Evolutionary conservation across 2,329 filamentous ascomycete genomes (phyloP).

Genomic region (Aciculosporium take): DNA sequence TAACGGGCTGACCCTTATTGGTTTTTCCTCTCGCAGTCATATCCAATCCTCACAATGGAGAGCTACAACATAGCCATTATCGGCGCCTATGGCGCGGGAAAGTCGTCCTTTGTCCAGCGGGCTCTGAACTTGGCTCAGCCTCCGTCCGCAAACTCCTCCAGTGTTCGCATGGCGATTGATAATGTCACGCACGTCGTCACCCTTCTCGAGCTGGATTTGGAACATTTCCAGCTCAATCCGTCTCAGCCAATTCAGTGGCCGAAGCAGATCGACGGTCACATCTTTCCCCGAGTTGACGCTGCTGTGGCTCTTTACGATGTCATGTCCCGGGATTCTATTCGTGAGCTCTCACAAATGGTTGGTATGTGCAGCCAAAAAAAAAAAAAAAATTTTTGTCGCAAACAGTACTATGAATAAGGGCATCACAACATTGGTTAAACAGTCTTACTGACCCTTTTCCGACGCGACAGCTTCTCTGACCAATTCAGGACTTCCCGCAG

Average conservation of each 20-base stretch:
- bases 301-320: slow-evolving; percentile 82
- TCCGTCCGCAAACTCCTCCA: slow-evolving; percentile 40
- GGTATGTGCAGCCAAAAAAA: slow-evolving; percentile 44
- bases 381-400: slow-evolving; percentile 4
- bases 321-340: slow-evolving; percentile 60
- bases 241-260: slow-evolving; percentile 48
- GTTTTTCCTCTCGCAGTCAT: slow-evolving; percentile 13
- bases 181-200: slow-evolving; percentile 43
- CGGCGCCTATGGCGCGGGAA: slow-evolving; percentile 51
- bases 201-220: slow-evolving; percentile 51
- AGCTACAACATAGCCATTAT: slow-evolving; percentile 52
- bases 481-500: slow-evolving; percentile 57
- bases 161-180: slow-evolving; percentile 43
- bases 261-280: slow-evolving; percentile 53
- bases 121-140: slow-evolving; percentile 40
- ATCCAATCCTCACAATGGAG: slow-evolving; percentile 32
- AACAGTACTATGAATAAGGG: too few relatives aligned
- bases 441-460: not conserved
- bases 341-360: slow-evolving; percentile 59
- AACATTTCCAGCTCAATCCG: slow-evolving; percentile 47
- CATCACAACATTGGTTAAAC: too few relatives aligned
- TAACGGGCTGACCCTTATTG: slow-evolving; percentile 4
- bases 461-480: slow-evolving; percentile 50
- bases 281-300: slow-evolving; percentile 65
- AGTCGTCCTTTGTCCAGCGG: slow-evolving; percentile 53